Percentiles rank a stretch among this genome's conserved stretches.
Conservation (phyloP, 345 rosid genomes). For the Cardiospermum halicacabum region DNA sequence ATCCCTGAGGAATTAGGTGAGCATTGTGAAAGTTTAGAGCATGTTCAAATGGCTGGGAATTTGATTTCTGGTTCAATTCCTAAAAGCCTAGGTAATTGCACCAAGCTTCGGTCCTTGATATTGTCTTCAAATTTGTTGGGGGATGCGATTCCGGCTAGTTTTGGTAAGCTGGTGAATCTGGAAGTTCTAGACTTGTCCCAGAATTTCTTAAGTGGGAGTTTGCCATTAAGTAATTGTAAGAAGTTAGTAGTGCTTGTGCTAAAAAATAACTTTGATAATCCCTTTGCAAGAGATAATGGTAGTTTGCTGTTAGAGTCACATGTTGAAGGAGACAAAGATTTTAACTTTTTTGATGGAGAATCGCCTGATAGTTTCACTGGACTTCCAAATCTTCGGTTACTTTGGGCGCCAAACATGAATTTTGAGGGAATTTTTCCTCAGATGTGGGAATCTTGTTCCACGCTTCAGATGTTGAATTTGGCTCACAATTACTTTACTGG, state of each 20-base stretch:
- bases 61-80: slow-evolving; percentile 35
- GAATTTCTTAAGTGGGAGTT: slow-evolving; percentile 40
- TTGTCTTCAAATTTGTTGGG: slow-evolving; percentile 41
- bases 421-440: slow-evolving; percentile 32
- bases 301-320: slow-evolving; percentile 15
- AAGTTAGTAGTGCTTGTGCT: slow-evolving; percentile 37
- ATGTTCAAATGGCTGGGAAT: slow-evolving; percentile 36
- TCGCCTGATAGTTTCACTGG: slow-evolving; percentile 31
- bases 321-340: slow-evolving; percentile 31
- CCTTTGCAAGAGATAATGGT: slow-evolving; percentile 21
- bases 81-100: slow-evolving; percentile 36
- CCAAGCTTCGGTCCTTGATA: slow-evolving; percentile 25
- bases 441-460: slow-evolving; percentile 28
- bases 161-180: slow-evolving; percentile 34
- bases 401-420: slow-evolving; percentile 39
- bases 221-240: slow-evolving; percentile 35
- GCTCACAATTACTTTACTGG: slow-evolving; percentile 38
- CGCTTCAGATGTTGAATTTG: slow-evolving; percentile 39
- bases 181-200: slow-evolving; percentile 43
- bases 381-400: slow-evolving; percentile 33
- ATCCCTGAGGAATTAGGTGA: slow-evolving; percentile 31
- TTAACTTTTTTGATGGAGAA: slow-evolving; percentile 35
- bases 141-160: slow-evolving; percentile 28
- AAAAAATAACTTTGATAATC: slow-evolving; percentile 29
- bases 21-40: slow-evolving; percentile 35